Evolutionary conservation across 129 eudicot species (phyloP).

Genomic region (Apium graveolens): DNA sequence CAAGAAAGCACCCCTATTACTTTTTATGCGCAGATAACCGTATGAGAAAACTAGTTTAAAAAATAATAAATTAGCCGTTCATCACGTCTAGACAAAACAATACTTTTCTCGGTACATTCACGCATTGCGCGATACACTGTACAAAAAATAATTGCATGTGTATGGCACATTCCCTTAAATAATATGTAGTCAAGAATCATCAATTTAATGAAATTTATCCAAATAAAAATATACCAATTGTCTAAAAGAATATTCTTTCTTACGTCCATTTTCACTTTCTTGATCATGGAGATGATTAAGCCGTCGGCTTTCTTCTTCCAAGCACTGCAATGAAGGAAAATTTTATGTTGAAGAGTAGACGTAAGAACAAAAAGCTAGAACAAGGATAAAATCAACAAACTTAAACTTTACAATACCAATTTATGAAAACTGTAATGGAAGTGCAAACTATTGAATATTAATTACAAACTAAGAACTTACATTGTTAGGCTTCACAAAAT

Average conservation of each 20-base stretch:
- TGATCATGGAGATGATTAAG: constrained; percentile 72
- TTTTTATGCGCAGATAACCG: too few species aligned
- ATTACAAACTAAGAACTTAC: constrained; percentile 47
- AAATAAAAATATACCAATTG: constrained; percentile 3
- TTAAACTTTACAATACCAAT: neutral
- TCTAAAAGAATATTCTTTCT: constrained; percentile 78
- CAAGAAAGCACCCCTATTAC: too few species aligned
- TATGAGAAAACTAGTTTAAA: too few species aligned
- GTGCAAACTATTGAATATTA: neutral
- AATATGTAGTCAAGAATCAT: too few species aligned
- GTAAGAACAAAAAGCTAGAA: neutral
- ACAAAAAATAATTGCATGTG: too few species aligned
- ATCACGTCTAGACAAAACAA: too few species aligned
- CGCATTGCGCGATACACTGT: too few species aligned
- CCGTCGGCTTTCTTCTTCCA: constrained; percentile 57
- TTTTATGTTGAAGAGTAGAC: constrained; percentile 7
- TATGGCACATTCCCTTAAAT: too few species aligned
- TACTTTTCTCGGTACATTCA: too few species aligned
- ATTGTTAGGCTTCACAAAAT: constrained; percentile 53
- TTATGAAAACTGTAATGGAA: constrained; percentile 7
- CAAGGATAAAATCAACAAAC: neutral
- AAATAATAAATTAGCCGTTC: too few species aligned
- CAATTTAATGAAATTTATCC: neutral
- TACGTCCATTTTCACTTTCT: constrained; percentile 79
- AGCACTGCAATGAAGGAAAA: constrained; percentile 34